A percentile compares a stretch with the other conserved stretches of the same genome.
phyloP scores from a whole-genome alignment of 2,329 filamentous ascomycete genomes.

The Exophiala viscosa region DNA sequence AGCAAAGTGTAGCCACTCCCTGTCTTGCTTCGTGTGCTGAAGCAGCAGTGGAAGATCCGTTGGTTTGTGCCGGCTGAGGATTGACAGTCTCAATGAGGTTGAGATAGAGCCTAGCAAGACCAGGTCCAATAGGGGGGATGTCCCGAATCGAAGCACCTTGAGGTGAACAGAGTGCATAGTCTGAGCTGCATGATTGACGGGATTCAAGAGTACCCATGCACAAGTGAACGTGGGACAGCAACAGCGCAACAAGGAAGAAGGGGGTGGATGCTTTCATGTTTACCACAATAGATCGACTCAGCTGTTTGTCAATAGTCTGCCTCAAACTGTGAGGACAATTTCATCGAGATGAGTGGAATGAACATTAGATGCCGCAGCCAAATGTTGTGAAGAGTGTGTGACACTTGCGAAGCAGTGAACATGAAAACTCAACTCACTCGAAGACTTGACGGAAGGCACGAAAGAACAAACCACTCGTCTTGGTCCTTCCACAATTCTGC shows the following conservation, averaged over 20 bases:
- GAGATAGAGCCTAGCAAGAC: conserved; percentile 32
- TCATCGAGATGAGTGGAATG: neutral
- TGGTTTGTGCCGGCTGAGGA: conserved; percentile 5
- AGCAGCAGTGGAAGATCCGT: neutral
- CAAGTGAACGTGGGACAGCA: conserved; percentile 2
- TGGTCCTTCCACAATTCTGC: too few species aligned
- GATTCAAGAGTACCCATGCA: conserved; percentile 6
- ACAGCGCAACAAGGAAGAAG: neutral
- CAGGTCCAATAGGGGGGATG: conserved; percentile 31
- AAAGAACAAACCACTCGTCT: too few species aligned
- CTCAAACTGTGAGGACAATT: neutral
- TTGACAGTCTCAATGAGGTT: conserved; percentile 32
- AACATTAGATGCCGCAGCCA: too few species aligned
- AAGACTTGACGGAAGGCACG: too few species aligned
- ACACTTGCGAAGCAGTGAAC: too few species aligned
- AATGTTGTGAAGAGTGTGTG: too few species aligned
- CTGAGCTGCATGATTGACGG: conserved; percentile 27
- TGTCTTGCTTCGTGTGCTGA: conserved; percentile 4
- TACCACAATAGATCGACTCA: neutral
- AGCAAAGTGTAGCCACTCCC: conserved; percentile 24
- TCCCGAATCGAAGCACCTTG: conserved; percentile 28
- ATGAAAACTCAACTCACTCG: too few species aligned
- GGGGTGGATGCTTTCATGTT: neutral
- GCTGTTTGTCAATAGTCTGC: neutral
- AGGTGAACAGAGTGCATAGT: conserved; percentile 34